Base-by-base conservation (phyloP, 768 basidiomycete genomes). In the Neoboletus magnificus region DNA sequence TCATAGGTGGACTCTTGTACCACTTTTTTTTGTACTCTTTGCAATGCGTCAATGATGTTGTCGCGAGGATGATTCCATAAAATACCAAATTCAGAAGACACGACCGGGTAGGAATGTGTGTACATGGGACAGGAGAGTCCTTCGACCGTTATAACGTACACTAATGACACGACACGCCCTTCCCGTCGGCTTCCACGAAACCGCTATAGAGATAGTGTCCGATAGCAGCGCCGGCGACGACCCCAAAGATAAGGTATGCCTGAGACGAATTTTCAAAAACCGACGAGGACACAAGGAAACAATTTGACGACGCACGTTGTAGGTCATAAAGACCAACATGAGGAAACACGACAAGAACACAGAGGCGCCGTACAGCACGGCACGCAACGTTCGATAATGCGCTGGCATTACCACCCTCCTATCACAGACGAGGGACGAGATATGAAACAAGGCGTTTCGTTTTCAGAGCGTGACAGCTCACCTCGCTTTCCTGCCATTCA, bases 311-410 rank as follows among this genome's bases (percentile, higher is more conserved):
- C 89, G 65, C 55, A 93, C 91, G 61, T 97, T 97, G 74, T 95
- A 97, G 5, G 93, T 96, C 93, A 97, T 96, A 73, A 93, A 94
- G 39, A 96, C 85, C 55, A 97, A 76, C 93, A 97, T 97, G 67
- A 93, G 82, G 81, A 92, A 91, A 78, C 89, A 90, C 35, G 90
- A 90, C 55, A 93, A 70, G 70, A 87, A 86, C 22, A 93, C 83
- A 3, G 83, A 83, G 5, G 77, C 71, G n/a, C 86, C 91, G 63
- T 95, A 96, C 36, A 92, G 67, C 2, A 68, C 62, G 7, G 91
- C 87, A 25, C 91, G 79, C 42, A 85, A 62, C n/a, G 77, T 57
- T 23, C 87, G 83, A 39, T 77, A 72, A 9, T 73, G 50, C 37
- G 4, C 39, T 0, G 65, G 64, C 3, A 64, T 25, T 27, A 1